Percentiles rank a stretch among this genome's conserved stretches.
Evolutionary conservation across 192 early-diverging fungal species (phyloP).

Genomic region (Allomyces macrogynus): DNA sequence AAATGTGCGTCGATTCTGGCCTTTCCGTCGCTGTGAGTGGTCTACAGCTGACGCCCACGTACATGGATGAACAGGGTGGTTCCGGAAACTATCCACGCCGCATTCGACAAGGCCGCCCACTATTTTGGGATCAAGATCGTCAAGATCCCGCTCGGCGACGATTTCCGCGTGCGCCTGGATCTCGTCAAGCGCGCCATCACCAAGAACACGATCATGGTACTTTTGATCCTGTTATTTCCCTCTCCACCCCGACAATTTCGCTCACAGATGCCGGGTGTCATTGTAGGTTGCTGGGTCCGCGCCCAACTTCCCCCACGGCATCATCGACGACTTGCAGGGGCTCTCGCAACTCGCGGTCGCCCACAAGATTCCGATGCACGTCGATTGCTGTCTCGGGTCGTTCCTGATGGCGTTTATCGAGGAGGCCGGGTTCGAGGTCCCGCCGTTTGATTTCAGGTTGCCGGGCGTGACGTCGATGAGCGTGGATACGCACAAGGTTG

Average conservation of each 20-base stretch:
- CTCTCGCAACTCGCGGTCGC: conserved; percentile 58
- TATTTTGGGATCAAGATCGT: conserved; percentile 85
- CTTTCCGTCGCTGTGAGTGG: neutral
- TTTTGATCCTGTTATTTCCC: neutral
- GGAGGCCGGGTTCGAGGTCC: conserved; percentile 66
- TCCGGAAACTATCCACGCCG: conserved; percentile 82
- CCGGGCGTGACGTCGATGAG: conserved; percentile 87
- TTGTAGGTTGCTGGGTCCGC: conserved; percentile 64
- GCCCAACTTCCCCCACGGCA: conserved; percentile 86
- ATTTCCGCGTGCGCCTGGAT: conserved; percentile 53
- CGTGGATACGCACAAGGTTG: conserved; percentile 80
- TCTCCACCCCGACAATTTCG: neutral
- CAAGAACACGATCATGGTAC: conserved; percentile 69
- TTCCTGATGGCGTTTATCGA: conserved; percentile 88
- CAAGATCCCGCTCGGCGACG: conserved; percentile 61
- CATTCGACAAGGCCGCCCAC: conserved; percentile 82
- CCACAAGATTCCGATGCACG: conserved; percentile 69
- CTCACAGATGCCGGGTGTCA: neutral
- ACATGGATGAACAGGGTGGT: conserved; percentile 34
- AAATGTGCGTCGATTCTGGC: conserved; percentile 45
- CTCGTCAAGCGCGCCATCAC: conserved; percentile 63
- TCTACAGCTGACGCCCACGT: neutral
- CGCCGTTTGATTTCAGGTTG: conserved; percentile 69
- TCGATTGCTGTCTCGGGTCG: conserved; percentile 89
- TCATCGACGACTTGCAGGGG: conserved; percentile 69